A percentile compares a stretch with the other conserved stretches of the same genome.
These are phyloP conservation scores for Beauveria brongniartii DNA, from an alignment of 2,329 filamentous ascomycete species.

Conservation along the genomic window DNA sequence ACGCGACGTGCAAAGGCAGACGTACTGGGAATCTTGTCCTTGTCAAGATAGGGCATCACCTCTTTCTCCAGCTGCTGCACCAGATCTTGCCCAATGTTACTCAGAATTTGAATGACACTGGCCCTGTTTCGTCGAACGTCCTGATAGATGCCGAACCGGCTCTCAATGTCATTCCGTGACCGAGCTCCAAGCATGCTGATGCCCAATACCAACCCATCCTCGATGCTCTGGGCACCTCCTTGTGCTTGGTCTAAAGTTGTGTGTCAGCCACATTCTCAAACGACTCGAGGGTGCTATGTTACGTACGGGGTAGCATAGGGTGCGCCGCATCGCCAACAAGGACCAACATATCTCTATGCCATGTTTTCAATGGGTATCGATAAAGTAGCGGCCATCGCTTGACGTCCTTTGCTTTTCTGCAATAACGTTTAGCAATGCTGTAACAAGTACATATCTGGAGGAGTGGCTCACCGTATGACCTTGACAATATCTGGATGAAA, in stretches of 20 bases:
- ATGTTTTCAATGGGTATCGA: conserved; percentile 24
- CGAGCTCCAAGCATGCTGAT: conserved; percentile 19
- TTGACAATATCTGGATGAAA: conserved; percentile 21
- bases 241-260: conserved; percentile 29
- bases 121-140: conserved; percentile 21
- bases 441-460: background rate
- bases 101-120: conserved; percentile 30
- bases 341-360: conserved; percentile 24
- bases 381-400: conserved; percentile 29
- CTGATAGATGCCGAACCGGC: conserved; percentile 19
- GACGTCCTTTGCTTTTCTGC: conserved; percentile 26
- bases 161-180: conserved; percentile 15
- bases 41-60: conserved; percentile 20
- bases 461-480: conserved; percentile 14
- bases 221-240: conserved; percentile 27
- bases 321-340: conserved; percentile 31
- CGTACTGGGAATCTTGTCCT: conserved; percentile 24
- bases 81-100: conserved; percentile 28
- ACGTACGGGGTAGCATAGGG: conserved; percentile 30
- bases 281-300: background rate
- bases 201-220: conserved; percentile 27
- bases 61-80: conserved; percentile 20
- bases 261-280: background rate
- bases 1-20: background rate
- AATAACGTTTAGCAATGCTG: background rate